Base-by-base conservation (phyloP, 108 stramenopile genomes). In the Nitzschia sp. region DNA sequence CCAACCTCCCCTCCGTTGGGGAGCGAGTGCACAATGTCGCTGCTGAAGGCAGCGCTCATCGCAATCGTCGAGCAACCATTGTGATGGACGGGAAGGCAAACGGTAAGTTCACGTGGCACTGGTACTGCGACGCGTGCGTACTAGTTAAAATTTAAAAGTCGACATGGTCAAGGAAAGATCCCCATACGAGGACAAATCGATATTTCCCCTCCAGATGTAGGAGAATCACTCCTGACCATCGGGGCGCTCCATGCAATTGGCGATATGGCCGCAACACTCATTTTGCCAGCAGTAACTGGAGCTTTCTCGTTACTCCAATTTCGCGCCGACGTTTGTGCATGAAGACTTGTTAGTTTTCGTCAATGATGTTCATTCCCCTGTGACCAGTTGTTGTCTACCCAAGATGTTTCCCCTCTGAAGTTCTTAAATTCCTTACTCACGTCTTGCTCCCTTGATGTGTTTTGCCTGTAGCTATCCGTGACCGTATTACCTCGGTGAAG, bases 81-180 rank as follows among this genome's bases (percentile, higher is more conserved):
- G 91, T 92, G 42, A 85, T 87, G 89, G 92, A 92, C 80, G 95
- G 95, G 73, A 96, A 96, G 75, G 86, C 90, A 47, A 93, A 93
- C 51, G 93, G 89, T 86, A 72, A 70, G 89, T 82, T 51, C 28
- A 58, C 31, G 57, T 58, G 29, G 57, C 25, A 18, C 29, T 28
- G 29, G 57, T 58, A 58, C 26, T 28, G 4, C 13, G 57, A n/a
- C 57, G 31, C 57, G n/a, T 58, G 29, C 57, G 57, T 58, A 58
- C 57, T 58, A 58, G 27, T 29, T 6, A 17, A 58, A 29, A 58
- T 32, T 23, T 6, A 54, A 54, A 25, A 24, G 8, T 42, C 9
- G 38, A 42, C 6, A 42, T 13, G 13, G 9, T 13, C 38, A 42
- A 42, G n/a, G n/a, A n/a, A n/a, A n/a, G n/a, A n/a, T n/a, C n/a